Percentiles rank a stretch among this genome's conserved stretches.
phyloP scores from a whole-genome alignment of 1,284 basidiomycete genomes.

The Apiotrichum brassicae region DNA sequence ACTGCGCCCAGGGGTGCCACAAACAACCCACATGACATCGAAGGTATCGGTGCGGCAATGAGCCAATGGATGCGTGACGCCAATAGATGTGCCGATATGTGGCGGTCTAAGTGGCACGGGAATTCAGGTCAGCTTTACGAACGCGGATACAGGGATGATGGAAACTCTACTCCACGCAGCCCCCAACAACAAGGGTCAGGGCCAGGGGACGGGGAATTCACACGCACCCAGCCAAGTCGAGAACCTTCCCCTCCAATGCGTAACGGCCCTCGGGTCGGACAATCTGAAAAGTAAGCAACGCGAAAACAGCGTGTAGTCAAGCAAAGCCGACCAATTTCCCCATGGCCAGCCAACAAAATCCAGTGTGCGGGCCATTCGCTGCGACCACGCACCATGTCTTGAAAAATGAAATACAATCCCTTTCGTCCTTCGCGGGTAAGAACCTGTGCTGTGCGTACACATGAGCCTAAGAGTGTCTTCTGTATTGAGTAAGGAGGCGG shows the following conservation, averaged over 20 bases:
- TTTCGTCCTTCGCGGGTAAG: conserved; percentile 13
- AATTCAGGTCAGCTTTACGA: background rate
- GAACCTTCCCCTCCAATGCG: conserved; percentile 16
- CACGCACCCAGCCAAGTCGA: conserved; percentile 18
- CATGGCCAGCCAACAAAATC: too few relatives aligned
- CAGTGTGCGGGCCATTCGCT: too few relatives aligned
- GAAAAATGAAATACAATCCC: conserved; percentile 18
- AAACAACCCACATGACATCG: conserved; percentile 15
- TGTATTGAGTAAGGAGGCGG: conserved; percentile 18
- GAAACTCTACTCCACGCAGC: background rate
- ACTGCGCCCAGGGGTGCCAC: background rate
- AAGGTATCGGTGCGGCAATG: conserved; percentile 13
- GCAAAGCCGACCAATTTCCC: background rate
- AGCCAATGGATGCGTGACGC: conserved; percentile 16
- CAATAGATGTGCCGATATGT: conserved; percentile 19
- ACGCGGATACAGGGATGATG: background rate
- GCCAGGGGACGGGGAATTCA: background rate
- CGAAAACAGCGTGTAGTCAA: background rate
- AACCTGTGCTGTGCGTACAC: conserved; percentile 15
- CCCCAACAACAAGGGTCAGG: background rate
- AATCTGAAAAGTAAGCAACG: conserved; percentile 13
- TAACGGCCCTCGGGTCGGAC: conserved; percentile 16
- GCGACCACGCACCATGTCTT: conserved; percentile 18
- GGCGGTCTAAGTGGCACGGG: conserved; percentile 11
- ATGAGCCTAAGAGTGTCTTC: conserved; percentile 14